Percentiles rank a stretch among this genome's conserved stretches.
These are phyloP conservation scores for Phytophthora sojae DNA, from an alignment of 352 stramenopile species.

Conservation along the genomic window DNA sequence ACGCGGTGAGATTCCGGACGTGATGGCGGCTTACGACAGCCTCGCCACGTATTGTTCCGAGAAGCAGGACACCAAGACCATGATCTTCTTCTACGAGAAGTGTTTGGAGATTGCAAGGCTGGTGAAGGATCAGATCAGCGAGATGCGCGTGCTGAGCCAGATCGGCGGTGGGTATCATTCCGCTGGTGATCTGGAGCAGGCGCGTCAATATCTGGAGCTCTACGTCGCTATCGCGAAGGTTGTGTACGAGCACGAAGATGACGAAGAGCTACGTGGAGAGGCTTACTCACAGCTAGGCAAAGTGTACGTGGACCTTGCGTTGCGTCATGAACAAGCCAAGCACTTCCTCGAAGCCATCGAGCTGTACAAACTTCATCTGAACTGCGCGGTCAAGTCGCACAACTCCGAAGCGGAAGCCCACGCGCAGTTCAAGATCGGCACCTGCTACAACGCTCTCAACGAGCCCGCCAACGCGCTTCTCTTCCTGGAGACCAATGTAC, in stretches of 20 bases:
- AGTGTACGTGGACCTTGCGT: conserved; percentile 78
- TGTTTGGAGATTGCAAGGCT: conserved; percentile 91
- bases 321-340: conserved; percentile 47
- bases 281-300: conserved; percentile 74
- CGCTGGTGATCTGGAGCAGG: conserved; percentile 74
- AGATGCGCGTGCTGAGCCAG: conserved; percentile 88
- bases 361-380: conserved; percentile 78
- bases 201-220: conserved; percentile 84
- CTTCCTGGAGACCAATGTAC: conserved; percentile 86
- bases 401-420: conserved; percentile 64
- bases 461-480: conserved; percentile 74
- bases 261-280: conserved; percentile 58
- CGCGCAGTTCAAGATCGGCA: conserved; percentile 81
- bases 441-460: conserved; percentile 73
- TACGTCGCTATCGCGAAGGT: conserved; percentile 78
- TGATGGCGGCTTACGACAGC: conserved; percentile 88
- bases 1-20: conserved; percentile 83
- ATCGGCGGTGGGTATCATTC: conserved; percentile 86
- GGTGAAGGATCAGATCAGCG: conserved; percentile 83
- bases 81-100: conserved; percentile 95
- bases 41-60: conserved; percentile 78
- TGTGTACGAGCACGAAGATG: conserved; percentile 76
- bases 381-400: conserved; percentile 70
- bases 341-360: conserved; percentile 65
- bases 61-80: conserved; percentile 87